A percentile compares a stretch with the other conserved stretches of the same genome.
phyloP scores from a whole-genome alignment of 139 green algal genomes.

The Picochlorum sp. region DNA sequence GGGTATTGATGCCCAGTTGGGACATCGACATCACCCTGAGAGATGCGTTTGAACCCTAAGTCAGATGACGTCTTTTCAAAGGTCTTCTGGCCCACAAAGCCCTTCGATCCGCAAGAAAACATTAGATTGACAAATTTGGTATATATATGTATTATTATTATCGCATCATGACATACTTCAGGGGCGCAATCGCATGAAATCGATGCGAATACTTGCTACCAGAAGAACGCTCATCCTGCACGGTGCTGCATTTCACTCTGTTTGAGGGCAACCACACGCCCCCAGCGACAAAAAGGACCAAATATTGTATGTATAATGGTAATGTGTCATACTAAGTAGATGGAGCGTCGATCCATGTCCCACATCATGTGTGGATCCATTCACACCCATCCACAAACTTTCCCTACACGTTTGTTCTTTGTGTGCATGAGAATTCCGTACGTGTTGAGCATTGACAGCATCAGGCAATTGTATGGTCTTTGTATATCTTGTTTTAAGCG shows the following conservation, averaged over 20 bases:
- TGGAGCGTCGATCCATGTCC: not conserved
- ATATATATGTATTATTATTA: not conserved
- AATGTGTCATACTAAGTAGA: not conserved
- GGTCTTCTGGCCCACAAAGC: not conserved
- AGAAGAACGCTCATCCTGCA: constrained; percentile 4
- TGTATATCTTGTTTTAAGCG: not conserved
- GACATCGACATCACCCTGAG: constrained; percentile 4
- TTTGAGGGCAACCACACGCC: not conserved
- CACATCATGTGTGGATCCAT: not conserved
- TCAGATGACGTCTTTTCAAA: not conserved
- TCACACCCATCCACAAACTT: constrained; percentile 4
- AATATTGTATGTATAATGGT: not conserved
- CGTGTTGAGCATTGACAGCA: not conserved
- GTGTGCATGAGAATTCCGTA: not conserved
- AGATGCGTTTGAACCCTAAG: not conserved
- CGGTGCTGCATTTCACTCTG: not conserved
- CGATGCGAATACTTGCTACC: constrained; percentile 2
- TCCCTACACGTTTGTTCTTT: not conserved
- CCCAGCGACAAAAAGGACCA: not conserved
- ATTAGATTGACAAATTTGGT: not conserved
- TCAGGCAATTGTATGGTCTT: not conserved
- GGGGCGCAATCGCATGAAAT: not conserved
- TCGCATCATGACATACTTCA: not conserved
- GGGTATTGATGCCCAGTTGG: constrained; percentile 1
- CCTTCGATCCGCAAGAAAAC: not conserved